Percentiles rank a stretch among this genome's conserved stretches.
phyloP scores from a whole-genome alignment of 306 rosid species.

The Lablab purpureus region DNA sequence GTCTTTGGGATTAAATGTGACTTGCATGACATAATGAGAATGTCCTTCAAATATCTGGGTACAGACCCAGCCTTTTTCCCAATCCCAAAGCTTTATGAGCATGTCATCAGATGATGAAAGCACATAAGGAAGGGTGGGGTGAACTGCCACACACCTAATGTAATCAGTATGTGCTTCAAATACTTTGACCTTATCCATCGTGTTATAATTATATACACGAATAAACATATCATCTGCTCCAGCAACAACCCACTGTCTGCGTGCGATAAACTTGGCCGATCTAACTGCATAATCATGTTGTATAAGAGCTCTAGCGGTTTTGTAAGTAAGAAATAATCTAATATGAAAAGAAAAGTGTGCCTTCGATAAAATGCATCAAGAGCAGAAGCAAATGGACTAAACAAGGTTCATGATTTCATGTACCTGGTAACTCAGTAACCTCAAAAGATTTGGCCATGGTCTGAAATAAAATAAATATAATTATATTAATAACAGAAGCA shows the following conservation, averaged over 20 bases:
- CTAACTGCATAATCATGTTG: constrained; percentile 74
- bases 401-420: constrained; percentile 1
- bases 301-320: constrained; percentile 32
- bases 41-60: constrained; percentile 99
- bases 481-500: constrained; percentile 35
- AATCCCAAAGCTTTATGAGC: constrained; percentile 99
- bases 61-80: constrained; percentile 98
- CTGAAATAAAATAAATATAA: constrained; percentile 62
- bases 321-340: constrained; percentile 21
- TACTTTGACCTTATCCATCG: constrained; percentile 93
- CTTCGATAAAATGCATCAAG: constrained; percentile 40
- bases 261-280: constrained; percentile 97
- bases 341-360: constrained; percentile 8
- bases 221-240: constrained; percentile 98
- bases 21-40: constrained; percentile 99
- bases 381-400: not conserved
- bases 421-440: constrained; percentile 99
- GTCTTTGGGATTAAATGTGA: constrained; percentile 97
- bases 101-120: constrained; percentile 98
- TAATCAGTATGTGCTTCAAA: constrained; percentile 99
- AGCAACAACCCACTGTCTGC: constrained; percentile 98
- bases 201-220: constrained; percentile 98
- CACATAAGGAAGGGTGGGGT: constrained; percentile 97
- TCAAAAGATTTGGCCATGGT: constrained; percentile 92
- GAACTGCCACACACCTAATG: constrained; percentile 97